phyloP scores from a whole-genome alignment of 768 basidiomycete species.

The Tylopilus cervinicoccineus region DNA sequence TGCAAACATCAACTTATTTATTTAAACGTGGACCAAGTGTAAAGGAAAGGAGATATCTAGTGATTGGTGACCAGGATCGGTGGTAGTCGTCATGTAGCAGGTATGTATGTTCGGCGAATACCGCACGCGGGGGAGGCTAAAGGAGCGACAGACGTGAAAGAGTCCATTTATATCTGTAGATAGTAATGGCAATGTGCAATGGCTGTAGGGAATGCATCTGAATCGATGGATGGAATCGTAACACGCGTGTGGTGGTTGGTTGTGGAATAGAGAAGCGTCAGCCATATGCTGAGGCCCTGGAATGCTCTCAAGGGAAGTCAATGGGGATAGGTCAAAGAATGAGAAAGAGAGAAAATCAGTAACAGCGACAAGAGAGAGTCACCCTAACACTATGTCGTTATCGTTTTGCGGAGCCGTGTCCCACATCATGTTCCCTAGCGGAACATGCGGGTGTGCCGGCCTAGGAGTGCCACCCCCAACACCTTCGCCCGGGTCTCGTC shows the following conservation, averaged over 20 bases:
- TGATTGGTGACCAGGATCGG: background rate
- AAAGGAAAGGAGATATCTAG: no score
- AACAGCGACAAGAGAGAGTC: conserved; percentile 4
- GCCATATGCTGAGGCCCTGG: conserved; percentile 1
- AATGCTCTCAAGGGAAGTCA: conserved; percentile 5
- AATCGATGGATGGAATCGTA: conserved; percentile 3
- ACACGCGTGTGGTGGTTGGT: conserved; percentile 6
- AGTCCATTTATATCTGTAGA: conserved; percentile 16
- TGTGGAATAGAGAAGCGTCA: conserved; percentile 2
- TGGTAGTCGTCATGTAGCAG: conserved; percentile 15
- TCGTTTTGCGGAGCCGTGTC: conserved; percentile 26
- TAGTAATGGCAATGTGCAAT: conserved; percentile 11
- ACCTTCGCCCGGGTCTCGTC: conserved; percentile 19
- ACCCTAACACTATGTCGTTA: conserved; percentile 31
- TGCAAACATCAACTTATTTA: no score
- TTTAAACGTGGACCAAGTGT: no score
- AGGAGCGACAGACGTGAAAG: conserved; percentile 2
- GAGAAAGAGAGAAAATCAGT: background rate
- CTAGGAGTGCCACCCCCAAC: conserved; percentile 14
- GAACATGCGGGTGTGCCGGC: conserved; percentile 17
- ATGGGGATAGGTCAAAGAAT: background rate
- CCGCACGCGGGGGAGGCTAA: conserved; percentile 2
- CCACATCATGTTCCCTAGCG: conserved; percentile 27
- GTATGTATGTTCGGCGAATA: conserved; percentile 16
- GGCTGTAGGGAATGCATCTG: background rate